These are phyloP conservation scores for Podaxis carcinomalis DNA, from an alignment of 768 basidiomycete genomes.

Conservation along the genomic window DNA sequence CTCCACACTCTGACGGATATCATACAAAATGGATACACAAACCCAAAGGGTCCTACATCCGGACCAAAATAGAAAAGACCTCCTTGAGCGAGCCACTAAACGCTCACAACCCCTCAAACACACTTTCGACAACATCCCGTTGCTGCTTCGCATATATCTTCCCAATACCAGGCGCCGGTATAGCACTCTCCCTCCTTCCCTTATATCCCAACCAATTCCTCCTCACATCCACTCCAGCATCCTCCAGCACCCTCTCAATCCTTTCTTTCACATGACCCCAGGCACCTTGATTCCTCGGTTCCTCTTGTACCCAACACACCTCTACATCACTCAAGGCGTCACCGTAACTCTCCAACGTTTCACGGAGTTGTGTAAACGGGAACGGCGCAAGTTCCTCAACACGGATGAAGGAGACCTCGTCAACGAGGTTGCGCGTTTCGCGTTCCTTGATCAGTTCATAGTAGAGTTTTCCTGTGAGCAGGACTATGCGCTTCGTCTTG, in stretches of 20 bases:
- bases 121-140: slow-evolving; percentile 50
- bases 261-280: slow-evolving; percentile 63
- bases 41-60: neutral
- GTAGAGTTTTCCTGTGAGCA: slow-evolving; percentile 82
- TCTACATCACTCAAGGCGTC: slow-evolving; percentile 26
- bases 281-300: slow-evolving; percentile 84
- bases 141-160: slow-evolving; percentile 66
- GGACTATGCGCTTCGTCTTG: slow-evolving; percentile 58
- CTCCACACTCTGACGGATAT: neutral
- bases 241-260: slow-evolving; percentile 46
- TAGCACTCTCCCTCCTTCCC: slow-evolving; percentile 68
- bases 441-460: slow-evolving; percentile 82
- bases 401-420: slow-evolving; percentile 64
- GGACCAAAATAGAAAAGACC: too few species aligned
- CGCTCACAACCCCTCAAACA: slow-evolving; percentile 44
- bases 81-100: neutral
- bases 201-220: slow-evolving; percentile 39
- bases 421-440: slow-evolving; percentile 39
- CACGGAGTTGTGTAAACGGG: slow-evolving; percentile 58
- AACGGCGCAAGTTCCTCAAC: slow-evolving; percentile 87
- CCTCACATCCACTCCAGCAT: slow-evolving; percentile 23
- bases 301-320: slow-evolving; percentile 78
- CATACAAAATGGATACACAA: neutral
- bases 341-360: slow-evolving; percentile 42
- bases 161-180: slow-evolving; percentile 77